Base-by-base conservation (phyloP, 2,329 filamentous ascomycete species). In the Pseudogymnoascus sp. region DNA sequence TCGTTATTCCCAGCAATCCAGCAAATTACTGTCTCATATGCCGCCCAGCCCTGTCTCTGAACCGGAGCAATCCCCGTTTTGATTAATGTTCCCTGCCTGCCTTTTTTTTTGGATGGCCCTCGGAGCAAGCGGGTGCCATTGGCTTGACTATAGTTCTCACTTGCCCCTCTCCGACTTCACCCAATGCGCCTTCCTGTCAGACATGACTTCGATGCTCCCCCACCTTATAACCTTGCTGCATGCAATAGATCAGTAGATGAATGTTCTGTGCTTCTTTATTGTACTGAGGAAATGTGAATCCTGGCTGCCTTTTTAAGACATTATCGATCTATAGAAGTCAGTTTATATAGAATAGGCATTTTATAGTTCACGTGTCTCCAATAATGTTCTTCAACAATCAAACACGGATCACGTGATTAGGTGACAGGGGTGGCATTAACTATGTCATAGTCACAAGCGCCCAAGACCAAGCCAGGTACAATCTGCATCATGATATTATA, bases 1-100 rank as follows among this genome's bases (percentile, higher is more conserved):
- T 56, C 50, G 50, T 56, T 56, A 56, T 33, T 33, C 29, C 50
- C 29, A 56, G 50, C 50, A 56, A 56, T 56, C 50, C 50, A 56
- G 50, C 26, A 56, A 56, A 56, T 56, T 56, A 31, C 26, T 33
- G 50, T 19, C 29, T 33, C 26, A 19, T 53, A 31, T 33, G 50
- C 29, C 29, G 23, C 29, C 50, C 4, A 29, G 31, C n/a, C n/a
- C 19, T 33, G 50, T 19, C 33, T 56, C 26, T 33, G 50, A 31
- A 31, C 21, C 5, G 26, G 19, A 21, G 26, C 29, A 17, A 56
- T 33, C n/a, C 50, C n/a, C 29, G 17, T 56, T 33, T 56, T 56
- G n/a, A 56, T 21, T 29, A 56, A 21, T 33, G 26, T 13, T 33
- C 17, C 29, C 23, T n/a, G 15, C 15, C 15, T 29, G 44, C 3